Percentiles rank a stretch among this genome's conserved stretches.
These are phyloP conservation scores for Myxozyma kluyveri DNA, from an alignment of 805 yeast genomes.

Conservation along the genomic window DNA sequence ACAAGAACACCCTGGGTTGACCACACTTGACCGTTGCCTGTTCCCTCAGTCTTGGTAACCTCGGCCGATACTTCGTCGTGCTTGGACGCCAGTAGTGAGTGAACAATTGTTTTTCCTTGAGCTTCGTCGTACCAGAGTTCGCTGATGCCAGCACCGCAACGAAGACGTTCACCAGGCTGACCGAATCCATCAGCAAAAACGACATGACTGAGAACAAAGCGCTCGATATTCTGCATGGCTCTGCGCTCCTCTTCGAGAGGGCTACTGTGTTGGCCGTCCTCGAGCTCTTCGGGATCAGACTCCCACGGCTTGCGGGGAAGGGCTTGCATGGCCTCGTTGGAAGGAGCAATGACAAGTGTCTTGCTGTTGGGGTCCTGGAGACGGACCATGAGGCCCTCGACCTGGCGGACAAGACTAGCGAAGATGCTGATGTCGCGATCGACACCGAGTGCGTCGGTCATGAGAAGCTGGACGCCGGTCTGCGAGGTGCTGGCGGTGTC, in stretches of 20 bases:
- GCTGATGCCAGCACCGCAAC: constrained; percentile 18
- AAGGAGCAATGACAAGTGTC: constrained; percentile 67
- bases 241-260: constrained; percentile 49
- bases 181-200: constrained; percentile 37
- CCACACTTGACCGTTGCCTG: constrained; percentile 38
- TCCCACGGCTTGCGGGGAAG: constrained; percentile 73
- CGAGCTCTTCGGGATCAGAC: constrained; percentile 55
- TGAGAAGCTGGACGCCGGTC: constrained; percentile 35
- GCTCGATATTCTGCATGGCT: constrained; percentile 51
- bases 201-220: constrained; percentile 64
- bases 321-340: constrained; percentile 56
- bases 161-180: constrained; percentile 11
- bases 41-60: constrained; percentile 27
- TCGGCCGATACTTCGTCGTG: constrained; percentile 17
- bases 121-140: constrained; percentile 26
- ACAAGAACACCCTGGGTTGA: constrained; percentile 23
- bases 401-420: constrained; percentile 68
- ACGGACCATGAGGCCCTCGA: constrained; percentile 45
- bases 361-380: constrained; percentile 47
- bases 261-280: constrained; percentile 30
- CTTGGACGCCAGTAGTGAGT: constrained; percentile 7
- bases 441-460: constrained; percentile 43
- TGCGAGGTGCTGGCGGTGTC: constrained; percentile 8
- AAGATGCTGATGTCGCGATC: constrained; percentile 54
- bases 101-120: constrained; percentile 19